A percentile compares a stretch with the other conserved stretches of the same genome.
These are phyloP conservation scores for Aspergillus alliaceus DNA, from an alignment of 2,329 filamentous ascomycete genomes.

Conservation along the genomic window DNA sequence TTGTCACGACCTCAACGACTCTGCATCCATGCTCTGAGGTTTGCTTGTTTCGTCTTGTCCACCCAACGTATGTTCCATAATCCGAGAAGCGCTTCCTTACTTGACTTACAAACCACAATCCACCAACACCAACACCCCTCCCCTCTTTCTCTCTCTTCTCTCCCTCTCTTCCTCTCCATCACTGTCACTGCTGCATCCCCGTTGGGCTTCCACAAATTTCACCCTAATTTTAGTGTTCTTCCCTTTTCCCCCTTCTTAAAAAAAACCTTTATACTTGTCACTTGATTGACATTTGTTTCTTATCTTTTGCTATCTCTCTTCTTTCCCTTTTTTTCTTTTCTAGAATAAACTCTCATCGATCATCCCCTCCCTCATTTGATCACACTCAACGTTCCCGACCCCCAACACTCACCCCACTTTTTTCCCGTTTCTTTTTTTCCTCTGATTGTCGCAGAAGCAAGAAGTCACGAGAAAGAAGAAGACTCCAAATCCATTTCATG, in stretches of 20 bases:
- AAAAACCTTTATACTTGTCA: background rate
- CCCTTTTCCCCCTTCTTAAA: background rate
- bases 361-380: background rate
- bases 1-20: conserved; percentile 20
- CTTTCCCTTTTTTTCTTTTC: background rate
- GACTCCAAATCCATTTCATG: conserved; percentile 5
- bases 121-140: background rate
- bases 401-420: background rate
- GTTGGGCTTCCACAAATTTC: background rate
- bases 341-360: background rate
- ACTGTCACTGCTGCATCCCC: background rate
- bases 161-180: conserved; percentile 4
- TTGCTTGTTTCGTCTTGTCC: conserved; percentile 20
- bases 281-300: conserved; percentile 1
- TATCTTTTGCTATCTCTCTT: conserved; percentile 5
- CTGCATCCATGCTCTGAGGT: conserved; percentile 24
- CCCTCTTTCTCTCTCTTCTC: conserved; percentile 1
- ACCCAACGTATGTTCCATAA: conserved; percentile 21
- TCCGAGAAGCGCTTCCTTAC: conserved; percentile 5
- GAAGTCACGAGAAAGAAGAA: background rate
- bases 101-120: conserved; percentile 3
- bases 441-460: background rate
- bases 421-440: background rate
- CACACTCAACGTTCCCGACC: background rate
- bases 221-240: conserved; percentile 1